Conservation (phyloP, 2,329 filamentous ascomycete species). For the Arthrobotrys pseudoclavata region DNA sequence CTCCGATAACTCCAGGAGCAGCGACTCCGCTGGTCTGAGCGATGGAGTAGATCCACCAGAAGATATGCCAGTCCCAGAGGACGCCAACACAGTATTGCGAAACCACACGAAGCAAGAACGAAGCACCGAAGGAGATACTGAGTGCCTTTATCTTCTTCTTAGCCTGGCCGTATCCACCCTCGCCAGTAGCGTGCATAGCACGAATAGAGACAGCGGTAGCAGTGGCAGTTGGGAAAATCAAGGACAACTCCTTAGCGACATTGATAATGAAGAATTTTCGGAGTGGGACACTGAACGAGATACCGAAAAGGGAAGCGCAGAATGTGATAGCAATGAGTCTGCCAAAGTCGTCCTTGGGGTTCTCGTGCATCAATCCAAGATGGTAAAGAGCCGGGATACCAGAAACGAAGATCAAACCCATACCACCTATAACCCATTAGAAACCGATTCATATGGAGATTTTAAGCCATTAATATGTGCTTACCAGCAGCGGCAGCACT, state of each 20-base stretch:
- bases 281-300: constrained; percentile 64
- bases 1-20: constrained; percentile 45
- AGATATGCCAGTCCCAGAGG: constrained; percentile 71
- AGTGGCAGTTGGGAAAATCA: constrained; percentile 74
- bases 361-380: constrained; percentile 69
- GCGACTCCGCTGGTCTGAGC: constrained; percentile 41
- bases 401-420: constrained; percentile 73
- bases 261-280: constrained; percentile 79
- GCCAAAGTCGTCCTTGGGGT: constrained; percentile 72
- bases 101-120: constrained; percentile 71
- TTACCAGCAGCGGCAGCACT: constrained; percentile 72
- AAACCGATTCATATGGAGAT: background rate
- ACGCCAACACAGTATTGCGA: constrained; percentile 74
- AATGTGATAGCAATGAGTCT: constrained; percentile 74
- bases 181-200: constrained; percentile 71
- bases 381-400: constrained; percentile 75
- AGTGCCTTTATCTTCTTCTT: constrained; percentile 73
- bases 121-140: constrained; percentile 69
- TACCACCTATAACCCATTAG: constrained; percentile 66
- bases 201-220: constrained; percentile 75
- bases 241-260: constrained; percentile 73
- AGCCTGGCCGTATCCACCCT: constrained; percentile 67
- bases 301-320: constrained; percentile 76
- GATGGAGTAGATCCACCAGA: constrained; percentile 59
- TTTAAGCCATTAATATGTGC: background rate